phyloP scores from a whole-genome alignment of 148 eudicot species.

The Vaccinium macrocarpon region DNA sequence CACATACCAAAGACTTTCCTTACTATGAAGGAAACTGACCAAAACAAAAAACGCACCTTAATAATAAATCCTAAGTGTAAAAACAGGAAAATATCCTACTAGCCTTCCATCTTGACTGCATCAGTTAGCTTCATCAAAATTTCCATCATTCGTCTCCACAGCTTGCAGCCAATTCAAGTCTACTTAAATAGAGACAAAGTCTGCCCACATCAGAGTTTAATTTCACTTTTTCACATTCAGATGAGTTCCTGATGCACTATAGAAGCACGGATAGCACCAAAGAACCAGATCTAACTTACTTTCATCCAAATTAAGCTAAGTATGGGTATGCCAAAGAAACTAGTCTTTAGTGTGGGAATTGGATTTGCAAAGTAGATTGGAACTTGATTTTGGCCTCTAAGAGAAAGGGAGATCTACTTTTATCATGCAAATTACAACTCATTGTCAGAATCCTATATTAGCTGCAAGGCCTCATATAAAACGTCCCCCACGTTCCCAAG shows the following conservation, averaged over 20 bases:
- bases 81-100: too few species aligned
- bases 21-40: too few species aligned
- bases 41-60: too few species aligned
- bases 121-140: background rate
- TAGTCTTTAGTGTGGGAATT: background rate
- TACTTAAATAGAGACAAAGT: background rate
- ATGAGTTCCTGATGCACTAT: background rate
- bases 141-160: background rate
- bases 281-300: background rate
- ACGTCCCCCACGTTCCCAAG: background rate
- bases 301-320: background rate
- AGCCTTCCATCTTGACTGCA: too few species aligned
- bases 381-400: background rate
- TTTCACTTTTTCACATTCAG: background rate
- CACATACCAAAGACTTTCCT: too few species aligned
- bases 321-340: background rate
- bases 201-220: background rate
- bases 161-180: background rate
- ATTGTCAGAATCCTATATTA: background rate
- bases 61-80: too few species aligned
- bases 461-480: background rate
- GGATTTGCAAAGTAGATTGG: background rate
- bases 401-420: background rate
- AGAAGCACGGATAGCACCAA: background rate
- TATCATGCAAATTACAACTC: background rate